phyloP scores from a whole-genome alignment of 768 basidiomycete genomes.

The Hemileccinum impolitum region DNA sequence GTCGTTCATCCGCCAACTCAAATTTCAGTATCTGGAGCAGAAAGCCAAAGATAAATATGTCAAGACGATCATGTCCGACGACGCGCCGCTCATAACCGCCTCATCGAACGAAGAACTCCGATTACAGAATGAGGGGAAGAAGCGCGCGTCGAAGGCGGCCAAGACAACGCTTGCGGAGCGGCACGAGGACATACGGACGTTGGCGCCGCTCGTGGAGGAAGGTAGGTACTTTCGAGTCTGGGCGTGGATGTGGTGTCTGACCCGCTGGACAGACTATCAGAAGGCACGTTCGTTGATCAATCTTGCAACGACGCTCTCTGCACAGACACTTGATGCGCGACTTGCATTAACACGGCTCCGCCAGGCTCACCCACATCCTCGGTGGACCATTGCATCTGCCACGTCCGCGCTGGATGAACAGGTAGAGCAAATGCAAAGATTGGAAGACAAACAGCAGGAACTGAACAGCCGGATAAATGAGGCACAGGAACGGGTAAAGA shows the following conservation, averaged over 20 bases:
- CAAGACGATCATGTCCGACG: conserved; percentile 82
- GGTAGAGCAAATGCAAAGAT: conserved; percentile 73
- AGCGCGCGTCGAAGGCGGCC: conserved; percentile 58
- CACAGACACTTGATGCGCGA: conserved; percentile 80
- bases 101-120: conserved; percentile 73
- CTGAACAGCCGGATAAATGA: conserved; percentile 48
- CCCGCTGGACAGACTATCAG: conserved; percentile 48
- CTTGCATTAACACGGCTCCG: conserved; percentile 76
- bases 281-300: conserved; percentile 50
- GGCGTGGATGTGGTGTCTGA: background rate
- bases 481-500: conserved; percentile 62
- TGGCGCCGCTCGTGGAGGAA: conserved; percentile 68
- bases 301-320: conserved; percentile 58
- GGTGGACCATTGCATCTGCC: conserved; percentile 74
- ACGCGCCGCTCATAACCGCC: conserved; percentile 74
- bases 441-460: conserved; percentile 61
- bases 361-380: conserved; percentile 75
- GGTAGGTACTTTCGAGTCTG: conserved; percentile 29
- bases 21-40: conserved; percentile 87
- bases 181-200: conserved; percentile 55
- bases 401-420: conserved; percentile 72
- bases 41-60: conserved; percentile 89
- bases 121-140: conserved; percentile 63
- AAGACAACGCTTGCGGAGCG: conserved; percentile 63
- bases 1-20: conserved; percentile 76